Conservation (phyloP, 305 asterid genomes). For the Withania somnifera region DNA sequence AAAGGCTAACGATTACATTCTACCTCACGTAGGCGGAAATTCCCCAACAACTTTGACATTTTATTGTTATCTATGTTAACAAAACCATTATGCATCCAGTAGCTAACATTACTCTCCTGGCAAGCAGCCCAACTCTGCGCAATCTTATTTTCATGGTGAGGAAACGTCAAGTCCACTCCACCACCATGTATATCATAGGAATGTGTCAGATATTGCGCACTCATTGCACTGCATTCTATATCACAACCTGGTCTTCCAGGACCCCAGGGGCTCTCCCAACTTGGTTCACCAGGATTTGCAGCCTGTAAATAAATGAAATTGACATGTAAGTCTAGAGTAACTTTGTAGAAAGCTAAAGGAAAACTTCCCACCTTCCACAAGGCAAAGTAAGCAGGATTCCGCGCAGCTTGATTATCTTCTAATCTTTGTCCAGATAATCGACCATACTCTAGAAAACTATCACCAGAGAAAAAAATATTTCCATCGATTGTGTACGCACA, state of each 20-base stretch:
- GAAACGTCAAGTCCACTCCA: conserved; percentile 88
- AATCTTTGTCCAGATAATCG: conserved; percentile 61
- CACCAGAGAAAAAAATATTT: conserved; percentile 84
- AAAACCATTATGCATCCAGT: conserved; percentile 85
- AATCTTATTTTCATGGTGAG: conserved; percentile 87
- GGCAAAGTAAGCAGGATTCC: conserved; percentile 81
- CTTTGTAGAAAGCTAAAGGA: neutral
- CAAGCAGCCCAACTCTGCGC: conserved; percentile 93
- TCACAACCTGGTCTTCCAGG: conserved; percentile 97
- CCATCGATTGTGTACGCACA: conserved; percentile 81
- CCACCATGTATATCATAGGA: conserved; percentile 87
- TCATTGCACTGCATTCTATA: conserved; percentile 92
- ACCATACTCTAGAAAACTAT: conserved; percentile 63
- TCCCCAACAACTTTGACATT: conserved; percentile 78
- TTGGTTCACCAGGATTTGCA: conserved; percentile 81
- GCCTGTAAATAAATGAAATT: conserved; percentile 30
- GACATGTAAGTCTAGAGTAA: neutral
- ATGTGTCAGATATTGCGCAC: conserved; percentile 71
- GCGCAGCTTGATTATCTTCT: conserved; percentile 80
- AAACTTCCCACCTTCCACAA: conserved; percentile 61
- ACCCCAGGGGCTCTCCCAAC: conserved; percentile 91
- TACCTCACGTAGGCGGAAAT: conserved; percentile 84
- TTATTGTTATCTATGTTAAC: conserved; percentile 66
- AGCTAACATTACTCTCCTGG: conserved; percentile 57
- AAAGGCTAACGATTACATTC: neutral